Evolutionary conservation across 1,284 basidiomycete species (phyloP).

Genomic region (Lignosus rhinocerotis): DNA sequence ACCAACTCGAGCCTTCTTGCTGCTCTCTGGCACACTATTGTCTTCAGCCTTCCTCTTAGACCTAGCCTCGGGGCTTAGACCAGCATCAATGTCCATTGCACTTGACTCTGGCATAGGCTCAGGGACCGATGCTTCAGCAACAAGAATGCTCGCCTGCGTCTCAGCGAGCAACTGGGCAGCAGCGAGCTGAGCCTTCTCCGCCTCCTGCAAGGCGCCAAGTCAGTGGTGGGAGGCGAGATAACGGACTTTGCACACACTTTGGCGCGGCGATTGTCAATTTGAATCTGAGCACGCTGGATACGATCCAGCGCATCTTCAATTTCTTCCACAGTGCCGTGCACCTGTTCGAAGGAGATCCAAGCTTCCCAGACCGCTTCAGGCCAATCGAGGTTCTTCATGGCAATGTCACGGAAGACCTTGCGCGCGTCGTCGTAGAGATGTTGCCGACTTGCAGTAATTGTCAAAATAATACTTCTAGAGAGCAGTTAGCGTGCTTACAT

Average conservation of each 20-base stretch:
- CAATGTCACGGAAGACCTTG: conserved; percentile 62
- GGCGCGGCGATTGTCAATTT: conserved; percentile 63
- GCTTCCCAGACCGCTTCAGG: conserved; percentile 90
- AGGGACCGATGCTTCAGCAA: conserved; percentile 32
- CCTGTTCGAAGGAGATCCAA: conserved; percentile 84
- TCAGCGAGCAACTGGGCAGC: conserved; percentile 53
- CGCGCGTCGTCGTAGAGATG: conserved; percentile 63
- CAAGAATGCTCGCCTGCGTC: conserved; percentile 40
- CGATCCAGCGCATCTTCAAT: conserved; percentile 69
- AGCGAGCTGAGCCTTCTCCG: conserved; percentile 54
- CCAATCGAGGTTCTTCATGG: conserved; percentile 81
- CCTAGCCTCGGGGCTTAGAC: conserved; percentile 31
- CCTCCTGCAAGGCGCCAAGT: conserved; percentile 46
- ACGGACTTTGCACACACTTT: conserved; percentile 48
- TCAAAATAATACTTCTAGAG: neutral
- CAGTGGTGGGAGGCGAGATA: neutral
- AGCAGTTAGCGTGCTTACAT: conserved; percentile 46
- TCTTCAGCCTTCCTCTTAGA: conserved; percentile 70
- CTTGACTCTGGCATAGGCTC: conserved; percentile 1
- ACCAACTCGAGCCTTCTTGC: conserved; percentile 67
- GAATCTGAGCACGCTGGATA: conserved; percentile 65
- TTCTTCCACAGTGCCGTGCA: conserved; percentile 73
- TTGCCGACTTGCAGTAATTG: conserved; percentile 49
- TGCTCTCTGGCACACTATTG: conserved; percentile 38
- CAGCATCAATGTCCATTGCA: conserved; percentile 58